A percentile compares a stretch with the other conserved stretches of the same genome.
Evolutionary conservation across 768 basidiomycete species (phyloP).

Genomic region (Leucogyrophana mollusca): DNA sequence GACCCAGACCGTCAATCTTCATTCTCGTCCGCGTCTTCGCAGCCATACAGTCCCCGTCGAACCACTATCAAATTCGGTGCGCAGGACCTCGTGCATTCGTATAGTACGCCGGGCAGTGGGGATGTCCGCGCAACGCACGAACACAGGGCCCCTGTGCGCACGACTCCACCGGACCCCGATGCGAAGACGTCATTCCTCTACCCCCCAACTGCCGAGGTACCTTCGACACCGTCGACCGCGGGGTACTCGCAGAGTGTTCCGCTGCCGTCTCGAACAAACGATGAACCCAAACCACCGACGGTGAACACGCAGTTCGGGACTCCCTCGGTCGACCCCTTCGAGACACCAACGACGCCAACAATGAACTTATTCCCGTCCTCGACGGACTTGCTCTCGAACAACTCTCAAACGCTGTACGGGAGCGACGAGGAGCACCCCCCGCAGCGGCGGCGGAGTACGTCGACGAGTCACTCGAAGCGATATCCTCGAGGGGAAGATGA

Average conservation of each 20-base stretch:
- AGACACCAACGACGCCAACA: slow-evolving; percentile 27
- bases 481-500: slow-evolving; percentile 52
- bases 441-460: slow-evolving; percentile 33
- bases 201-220: slow-evolving; percentile 14
- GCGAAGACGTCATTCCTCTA: slow-evolving; percentile 21
- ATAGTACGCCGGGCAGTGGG: slow-evolving; percentile 56
- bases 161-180: slow-evolving; percentile 14
- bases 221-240: slow-evolving; percentile 6
- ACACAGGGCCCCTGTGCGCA: slow-evolving; percentile 39
- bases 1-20: slow-evolving; percentile 40
- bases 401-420: slow-evolving; percentile 7
- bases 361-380: slow-evolving; percentile 24
- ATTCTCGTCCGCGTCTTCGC: slow-evolving; percentile 10
- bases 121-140: slow-evolving; percentile 46
- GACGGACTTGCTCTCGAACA: slow-evolving; percentile 9
- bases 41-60: slow-evolving; percentile 32
- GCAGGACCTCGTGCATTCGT: slow-evolving; percentile 74
- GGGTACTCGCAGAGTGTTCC: slow-evolving; percentile 17
- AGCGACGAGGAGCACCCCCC: slow-evolving; percentile 11
- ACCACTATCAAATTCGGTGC: slow-evolving; percentile 78
- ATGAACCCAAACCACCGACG: slow-evolving; percentile 30
- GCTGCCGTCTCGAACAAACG: slow-evolving; percentile 23
- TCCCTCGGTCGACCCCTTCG: slow-evolving; percentile 23
- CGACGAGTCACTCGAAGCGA: slow-evolving; percentile 48
- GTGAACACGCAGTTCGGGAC: slow-evolving; percentile 9